Base-by-base conservation (phyloP, 2,329 filamentous ascomycete genomes). In the Podosphaera fusca region DNA sequence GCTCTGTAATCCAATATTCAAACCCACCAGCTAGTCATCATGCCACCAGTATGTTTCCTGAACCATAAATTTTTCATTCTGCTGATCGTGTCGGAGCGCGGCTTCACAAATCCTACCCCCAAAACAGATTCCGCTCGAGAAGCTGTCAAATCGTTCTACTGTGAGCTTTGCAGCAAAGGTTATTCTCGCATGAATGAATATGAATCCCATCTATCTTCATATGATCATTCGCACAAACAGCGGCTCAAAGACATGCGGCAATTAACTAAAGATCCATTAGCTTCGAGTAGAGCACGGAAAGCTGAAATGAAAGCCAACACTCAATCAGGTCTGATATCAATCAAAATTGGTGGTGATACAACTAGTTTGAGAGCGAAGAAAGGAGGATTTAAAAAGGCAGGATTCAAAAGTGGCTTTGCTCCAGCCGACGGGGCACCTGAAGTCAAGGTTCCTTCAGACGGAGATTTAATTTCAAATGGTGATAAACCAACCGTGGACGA, bases 101-200 rank as follows among this genome's bases (percentile, higher is more conserved):
- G 70, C 33, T 70, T 71, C 61, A 76, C 70, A 38, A 72, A 74
- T 58, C 70, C 72, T 34, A 67, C 72, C 33, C 72, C 70, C 6
- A 71, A 72, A 65, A 81, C 77, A 36, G 75, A 79, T 60, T 76
- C 73, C 57, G 87, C 86, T 7, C 82, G 85, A 60, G 84, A 86
- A 65, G 85, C 86, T 14, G 75, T 86, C 54, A 84, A 82, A 65
- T 81, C 85, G 38, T 92, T 94, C 71, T 88, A 85, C 72, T 94
- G 83, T 73, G 79, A 82, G 46, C 79, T 96, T 57, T 96, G 92
- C 73, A 81, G 84, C 61, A 96, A 96, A 72, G 90, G 89, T 64
- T 98, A 96, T 71, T 81, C 83, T 1, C 87, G 92, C 57, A 90
- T 94, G 76, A 90, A 94, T 67, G 90, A 96, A 69, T 95, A 94